These are phyloP conservation scores for Collybia nuda DNA, from an alignment of 768 basidiomycete species.

Conservation along the genomic window DNA sequence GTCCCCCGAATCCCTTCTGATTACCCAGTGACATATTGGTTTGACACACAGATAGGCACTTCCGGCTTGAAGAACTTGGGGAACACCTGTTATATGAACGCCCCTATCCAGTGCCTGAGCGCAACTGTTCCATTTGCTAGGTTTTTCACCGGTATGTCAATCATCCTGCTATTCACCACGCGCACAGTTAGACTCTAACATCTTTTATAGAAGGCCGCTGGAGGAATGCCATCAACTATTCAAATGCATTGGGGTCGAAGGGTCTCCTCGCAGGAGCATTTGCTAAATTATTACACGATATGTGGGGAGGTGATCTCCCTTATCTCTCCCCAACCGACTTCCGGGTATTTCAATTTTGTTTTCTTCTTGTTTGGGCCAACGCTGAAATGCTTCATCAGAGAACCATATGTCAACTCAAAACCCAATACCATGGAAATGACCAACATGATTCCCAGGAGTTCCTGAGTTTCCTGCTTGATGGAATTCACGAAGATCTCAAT, in stretches of 20 bases:
- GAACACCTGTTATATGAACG: constrained; percentile 99
- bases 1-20: constrained; percentile 71
- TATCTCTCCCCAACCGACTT: constrained; percentile 83
- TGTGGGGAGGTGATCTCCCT: constrained; percentile 86
- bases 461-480: constrained; percentile 89
- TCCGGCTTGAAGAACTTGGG: constrained; percentile 92
- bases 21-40: constrained; percentile 85
- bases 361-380: not conserved
- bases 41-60: constrained; percentile 73
- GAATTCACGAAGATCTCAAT: constrained; percentile 87
- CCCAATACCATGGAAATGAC: constrained; percentile 79
- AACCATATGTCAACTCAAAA: constrained; percentile 1
- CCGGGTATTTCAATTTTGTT: constrained; percentile 47
- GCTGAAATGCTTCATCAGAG: not conserved
- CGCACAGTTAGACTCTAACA: constrained; percentile 6
- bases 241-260: constrained; percentile 86
- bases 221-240: constrained; percentile 79
- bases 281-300: constrained; percentile 76
- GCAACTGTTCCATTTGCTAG: constrained; percentile 91
- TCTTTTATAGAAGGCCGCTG: constrained; percentile 65
- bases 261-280: constrained; percentile 82
- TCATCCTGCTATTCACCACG: constrained; percentile 1
- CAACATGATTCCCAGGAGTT: constrained; percentile 99
- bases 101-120: constrained; percentile 93
- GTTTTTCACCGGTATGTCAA: constrained; percentile 79